Conservation (phyloP, 768 basidiomycete genomes). For the Tulasnella sp. region DNA sequence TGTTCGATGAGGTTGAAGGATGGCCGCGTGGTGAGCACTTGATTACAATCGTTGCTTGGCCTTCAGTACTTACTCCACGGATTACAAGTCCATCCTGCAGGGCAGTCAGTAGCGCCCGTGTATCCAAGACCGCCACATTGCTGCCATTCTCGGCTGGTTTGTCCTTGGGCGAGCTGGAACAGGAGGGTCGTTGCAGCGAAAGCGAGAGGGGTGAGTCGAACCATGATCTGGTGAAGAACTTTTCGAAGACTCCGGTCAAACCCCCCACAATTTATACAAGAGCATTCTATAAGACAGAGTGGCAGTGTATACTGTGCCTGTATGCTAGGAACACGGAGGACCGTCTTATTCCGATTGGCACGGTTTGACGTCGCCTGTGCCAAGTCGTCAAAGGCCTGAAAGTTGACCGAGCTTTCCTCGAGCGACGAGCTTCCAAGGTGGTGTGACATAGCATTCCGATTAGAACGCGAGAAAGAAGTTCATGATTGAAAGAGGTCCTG, state of each 20-base stretch:
- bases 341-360: neutral
- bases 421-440: neutral
- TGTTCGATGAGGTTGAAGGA: neutral
- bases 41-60: neutral
- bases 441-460: neutral
- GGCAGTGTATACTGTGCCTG: neutral
- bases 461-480: neutral
- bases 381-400: neutral
- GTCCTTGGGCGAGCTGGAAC: neutral
- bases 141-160: neutral
- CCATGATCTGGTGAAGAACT: neutral
- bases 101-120: neutral
- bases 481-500: neutral
- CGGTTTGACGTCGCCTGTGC: neutral
- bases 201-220: neutral
- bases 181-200: neutral
- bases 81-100: neutral
- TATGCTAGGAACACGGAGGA: neutral
- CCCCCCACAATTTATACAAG: neutral
- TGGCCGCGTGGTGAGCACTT: neutral
- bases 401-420: neutral
- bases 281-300: no score
- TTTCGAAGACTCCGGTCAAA: neutral
- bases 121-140: neutral
- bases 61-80: neutral